These are phyloP conservation scores for Nicotiana paniculata DNA, from an alignment of 257 asterid genomes.

Conservation along the genomic window DNA sequence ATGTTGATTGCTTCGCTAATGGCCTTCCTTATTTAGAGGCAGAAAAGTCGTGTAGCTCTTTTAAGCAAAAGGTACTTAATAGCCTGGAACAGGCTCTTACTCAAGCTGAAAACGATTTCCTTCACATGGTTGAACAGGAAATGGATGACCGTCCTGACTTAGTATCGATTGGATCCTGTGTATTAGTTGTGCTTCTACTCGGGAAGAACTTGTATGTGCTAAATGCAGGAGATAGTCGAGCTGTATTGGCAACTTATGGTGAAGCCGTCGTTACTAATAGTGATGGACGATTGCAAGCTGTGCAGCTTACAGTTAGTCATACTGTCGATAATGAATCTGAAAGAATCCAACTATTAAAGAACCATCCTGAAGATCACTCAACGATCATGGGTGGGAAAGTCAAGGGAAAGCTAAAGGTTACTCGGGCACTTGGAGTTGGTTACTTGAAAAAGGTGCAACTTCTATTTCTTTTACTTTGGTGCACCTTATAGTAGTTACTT, in stretches of 20 bases:
- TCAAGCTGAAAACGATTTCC: constrained; percentile 81
- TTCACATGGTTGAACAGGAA: constrained; percentile 91
- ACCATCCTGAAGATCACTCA: constrained; percentile 75
- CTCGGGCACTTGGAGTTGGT: constrained; percentile 98
- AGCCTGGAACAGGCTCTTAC: constrained; percentile 67
- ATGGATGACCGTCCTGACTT: constrained; percentile 98
- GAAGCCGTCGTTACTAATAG: constrained; percentile 15
- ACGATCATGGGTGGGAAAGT: constrained; percentile 57
- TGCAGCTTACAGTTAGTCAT: constrained; percentile 85
- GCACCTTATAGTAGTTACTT: neutral
- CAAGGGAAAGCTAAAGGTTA: constrained; percentile 87
- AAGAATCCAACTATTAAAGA: constrained; percentile 49
- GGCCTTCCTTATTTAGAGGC: neutral
- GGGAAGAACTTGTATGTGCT: constrained; percentile 79
- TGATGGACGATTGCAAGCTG: constrained; percentile 31
- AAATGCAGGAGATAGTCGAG: constrained; percentile 90
- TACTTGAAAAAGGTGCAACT: constrained; percentile 78
- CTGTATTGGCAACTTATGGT: constrained; percentile 73
- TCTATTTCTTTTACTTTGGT: neutral
- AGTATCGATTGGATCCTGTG: constrained; percentile 89
- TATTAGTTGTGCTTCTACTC: constrained; percentile 56
- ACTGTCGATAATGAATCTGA: constrained; percentile 77
- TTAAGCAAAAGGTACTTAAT: constrained; percentile 50
- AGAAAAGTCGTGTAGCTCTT: constrained; percentile 12
- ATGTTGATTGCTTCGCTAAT: neutral